Conservation (phyloP, 148 eudicot species). For the Polygonum aviculare region DNA sequence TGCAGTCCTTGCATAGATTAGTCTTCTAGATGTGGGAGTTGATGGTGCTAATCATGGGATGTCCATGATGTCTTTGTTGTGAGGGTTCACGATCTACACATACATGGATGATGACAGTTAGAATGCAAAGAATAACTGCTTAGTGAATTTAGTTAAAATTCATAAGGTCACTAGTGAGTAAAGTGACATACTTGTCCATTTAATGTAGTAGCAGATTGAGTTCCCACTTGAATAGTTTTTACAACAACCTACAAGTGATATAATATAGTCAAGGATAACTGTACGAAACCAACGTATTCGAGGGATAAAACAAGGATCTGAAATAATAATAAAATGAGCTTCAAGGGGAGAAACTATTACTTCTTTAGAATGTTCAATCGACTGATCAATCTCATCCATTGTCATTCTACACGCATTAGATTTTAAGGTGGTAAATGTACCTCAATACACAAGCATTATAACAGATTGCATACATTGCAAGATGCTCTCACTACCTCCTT, state of each 20-base stretch:
- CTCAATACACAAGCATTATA: not conserved
- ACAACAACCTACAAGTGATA: conserved; percentile 53
- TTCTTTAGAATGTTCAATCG: conserved; percentile 95
- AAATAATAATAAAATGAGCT: not conserved
- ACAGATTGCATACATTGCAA: not conserved
- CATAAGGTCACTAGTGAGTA: not conserved
- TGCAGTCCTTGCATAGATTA: conserved; percentile 38
- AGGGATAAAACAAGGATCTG: not conserved
- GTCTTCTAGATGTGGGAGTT: conserved; percentile 67
- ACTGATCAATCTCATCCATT: conserved; percentile 95
- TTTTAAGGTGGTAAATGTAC: not conserved
- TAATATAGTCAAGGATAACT: conserved; percentile 11
- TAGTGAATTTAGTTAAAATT: not conserved
- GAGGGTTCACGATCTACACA: conserved; percentile 70
- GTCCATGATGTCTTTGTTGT: conserved; percentile 77
- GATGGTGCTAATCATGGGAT: conserved; percentile 96
- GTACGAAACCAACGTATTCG: not conserved
- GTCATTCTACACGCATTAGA: conserved; percentile 56
- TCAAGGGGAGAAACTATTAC: conserved; percentile 19
- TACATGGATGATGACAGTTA: not conserved
- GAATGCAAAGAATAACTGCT: not conserved
- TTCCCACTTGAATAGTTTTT: conserved; percentile 93
- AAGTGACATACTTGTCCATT: conserved; percentile 59
- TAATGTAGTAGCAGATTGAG: conserved; percentile 74
- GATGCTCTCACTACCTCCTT: not conserved